Evolutionary conservation across 2,329 filamentous ascomycete genomes (phyloP).

Genomic region (Thyridium curvatum): DNA sequence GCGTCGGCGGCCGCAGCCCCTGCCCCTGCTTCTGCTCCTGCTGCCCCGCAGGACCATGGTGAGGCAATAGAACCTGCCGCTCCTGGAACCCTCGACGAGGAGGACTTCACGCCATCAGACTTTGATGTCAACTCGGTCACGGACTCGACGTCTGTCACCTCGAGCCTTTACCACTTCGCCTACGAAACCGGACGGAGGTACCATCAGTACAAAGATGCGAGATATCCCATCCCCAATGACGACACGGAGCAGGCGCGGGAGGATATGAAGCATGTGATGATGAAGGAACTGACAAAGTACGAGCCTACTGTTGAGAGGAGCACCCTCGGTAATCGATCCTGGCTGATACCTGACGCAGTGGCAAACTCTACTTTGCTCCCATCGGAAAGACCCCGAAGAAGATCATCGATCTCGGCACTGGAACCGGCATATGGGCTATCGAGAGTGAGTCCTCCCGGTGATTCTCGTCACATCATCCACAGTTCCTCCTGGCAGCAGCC

Average conservation of each 20-base stretch:
- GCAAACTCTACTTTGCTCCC: conserved; percentile 10
- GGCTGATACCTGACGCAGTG: conserved; percentile 2
- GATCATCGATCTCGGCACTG: conserved; percentile 16
- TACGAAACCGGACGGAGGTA: conserved; percentile 14
- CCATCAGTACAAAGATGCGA: conserved; percentile 31
- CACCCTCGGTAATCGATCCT: too few relatives aligned
- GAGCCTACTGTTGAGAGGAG: neutral
- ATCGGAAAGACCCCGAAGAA: conserved; percentile 13
- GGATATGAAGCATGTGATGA: conserved; percentile 34
- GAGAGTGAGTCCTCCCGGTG: neutral
- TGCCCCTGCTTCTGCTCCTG: too few relatives aligned
- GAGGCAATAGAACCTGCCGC: too few relatives aligned
- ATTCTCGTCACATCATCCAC: too few relatives aligned
- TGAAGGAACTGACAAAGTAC: conserved; percentile 30
- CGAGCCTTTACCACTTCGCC: too few relatives aligned
- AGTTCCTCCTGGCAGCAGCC: too few relatives aligned
- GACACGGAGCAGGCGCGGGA: conserved; percentile 34
- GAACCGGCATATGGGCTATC: conserved; percentile 7
- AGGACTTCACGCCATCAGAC: too few relatives aligned
- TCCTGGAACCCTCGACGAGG: too few relatives aligned
- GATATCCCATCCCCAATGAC: conserved; percentile 37
- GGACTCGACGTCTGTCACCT: too few relatives aligned
- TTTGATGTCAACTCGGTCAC: too few relatives aligned
- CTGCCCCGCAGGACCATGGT: too few relatives aligned
- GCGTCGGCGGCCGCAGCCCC: too few relatives aligned